phyloP scores from a whole-genome alignment of 108 stramenopile species.

The Cyclotella baltica region DNA sequence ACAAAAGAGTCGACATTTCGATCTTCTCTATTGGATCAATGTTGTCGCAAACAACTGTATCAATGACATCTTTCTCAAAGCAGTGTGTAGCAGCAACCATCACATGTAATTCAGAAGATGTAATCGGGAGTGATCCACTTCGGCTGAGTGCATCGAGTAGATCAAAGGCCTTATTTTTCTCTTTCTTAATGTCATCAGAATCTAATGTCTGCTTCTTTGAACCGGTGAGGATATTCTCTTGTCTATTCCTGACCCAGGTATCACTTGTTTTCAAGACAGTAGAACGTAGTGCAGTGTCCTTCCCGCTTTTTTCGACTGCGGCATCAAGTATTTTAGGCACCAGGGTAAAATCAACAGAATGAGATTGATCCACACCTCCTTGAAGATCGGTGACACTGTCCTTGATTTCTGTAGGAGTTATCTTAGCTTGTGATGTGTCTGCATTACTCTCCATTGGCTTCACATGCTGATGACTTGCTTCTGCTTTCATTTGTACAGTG shows the following conservation, averaged over 20 bases:
- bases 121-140: slow-evolving; percentile 79
- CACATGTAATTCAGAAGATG: slow-evolving; percentile 75
- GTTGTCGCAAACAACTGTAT: slow-evolving; percentile 80
- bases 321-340: slow-evolving; percentile 72
- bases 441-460: neutral
- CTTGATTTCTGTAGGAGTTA: neutral
- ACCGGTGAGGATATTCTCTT: slow-evolving; percentile 59
- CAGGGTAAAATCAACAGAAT: slow-evolving; percentile 62
- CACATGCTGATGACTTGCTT: neutral
- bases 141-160: slow-evolving; percentile 83
- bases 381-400: neutral
- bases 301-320: slow-evolving; percentile 60
- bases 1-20: slow-evolving; percentile 71
- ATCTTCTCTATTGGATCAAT: slow-evolving; percentile 89
- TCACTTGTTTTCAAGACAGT: slow-evolving; percentile 66
- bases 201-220: slow-evolving; percentile 27
- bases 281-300: slow-evolving; percentile 61
- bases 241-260: slow-evolving; percentile 59
- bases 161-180: slow-evolving; percentile 85
- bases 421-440: neutral
- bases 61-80: slow-evolving; percentile 82
- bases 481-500: no score
- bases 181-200: slow-evolving; percentile 48
- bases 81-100: slow-evolving; percentile 84
- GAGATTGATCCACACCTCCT: neutral